These are phyloP conservation scores for Phytophthora niederhauseri DNA, from an alignment of 352 stramenopile species.

Conservation along the genomic window DNA sequence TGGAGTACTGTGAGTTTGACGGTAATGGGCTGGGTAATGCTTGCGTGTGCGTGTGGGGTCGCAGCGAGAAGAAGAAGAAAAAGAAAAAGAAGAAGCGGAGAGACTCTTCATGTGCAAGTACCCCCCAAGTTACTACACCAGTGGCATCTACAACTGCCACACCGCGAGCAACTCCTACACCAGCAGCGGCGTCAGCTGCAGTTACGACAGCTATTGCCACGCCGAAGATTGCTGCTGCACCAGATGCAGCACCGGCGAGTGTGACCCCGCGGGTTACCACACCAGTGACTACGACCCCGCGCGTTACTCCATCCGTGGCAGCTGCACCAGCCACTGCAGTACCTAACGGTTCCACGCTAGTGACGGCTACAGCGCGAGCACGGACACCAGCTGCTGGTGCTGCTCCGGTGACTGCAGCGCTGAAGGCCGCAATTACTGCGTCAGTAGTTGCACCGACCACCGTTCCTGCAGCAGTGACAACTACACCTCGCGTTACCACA, in stretches of 20 bases:
- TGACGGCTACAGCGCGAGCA: not conserved
- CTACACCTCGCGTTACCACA: not conserved
- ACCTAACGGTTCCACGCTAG: not conserved
- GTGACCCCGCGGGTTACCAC: slow-evolving; percentile 1
- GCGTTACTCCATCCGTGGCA: slow-evolving; percentile 1
- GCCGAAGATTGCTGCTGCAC: not conserved
- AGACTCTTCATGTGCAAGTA: not conserved
- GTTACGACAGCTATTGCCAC: not conserved
- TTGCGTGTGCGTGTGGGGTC: slow-evolving; percentile 63
- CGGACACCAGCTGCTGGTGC: not conserved
- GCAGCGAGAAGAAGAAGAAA: slow-evolving; percentile 35
- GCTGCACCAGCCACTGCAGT: not conserved
- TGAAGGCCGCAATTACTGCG: not conserved
- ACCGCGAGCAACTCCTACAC: not conserved
- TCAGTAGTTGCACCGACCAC: not conserved
- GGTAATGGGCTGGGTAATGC: slow-evolving; percentile 68
- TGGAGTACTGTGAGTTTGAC: slow-evolving; percentile 75
- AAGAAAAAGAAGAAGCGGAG: slow-evolving; percentile 18
- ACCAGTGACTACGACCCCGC: not conserved
- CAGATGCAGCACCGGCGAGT: not conserved
- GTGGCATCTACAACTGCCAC: not conserved
- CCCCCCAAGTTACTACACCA: slow-evolving; percentile 9
- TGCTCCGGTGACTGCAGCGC: not conserved
- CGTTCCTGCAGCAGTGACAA: not conserved
- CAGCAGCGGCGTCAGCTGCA: not conserved